These are phyloP conservation scores for Mortierella sp. DNA, from an alignment of 371 early-diverging fungal genomes.

Conservation along the genomic window DNA sequence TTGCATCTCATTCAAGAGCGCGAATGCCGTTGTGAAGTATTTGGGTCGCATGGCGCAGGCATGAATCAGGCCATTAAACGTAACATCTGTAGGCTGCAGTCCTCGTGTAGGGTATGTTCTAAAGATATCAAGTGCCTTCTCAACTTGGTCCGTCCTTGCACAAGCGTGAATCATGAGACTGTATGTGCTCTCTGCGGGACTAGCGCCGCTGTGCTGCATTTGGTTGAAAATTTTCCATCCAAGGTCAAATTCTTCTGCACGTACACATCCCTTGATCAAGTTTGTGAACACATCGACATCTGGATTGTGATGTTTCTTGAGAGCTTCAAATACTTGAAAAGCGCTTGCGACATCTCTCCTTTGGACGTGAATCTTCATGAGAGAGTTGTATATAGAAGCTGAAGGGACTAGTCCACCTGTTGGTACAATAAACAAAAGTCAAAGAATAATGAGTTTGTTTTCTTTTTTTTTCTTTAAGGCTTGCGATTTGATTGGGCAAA, in stretches of 20 bases:
- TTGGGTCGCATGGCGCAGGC: conserved; percentile 87
- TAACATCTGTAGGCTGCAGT: conserved; percentile 82
- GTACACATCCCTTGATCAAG: conserved; percentile 88
- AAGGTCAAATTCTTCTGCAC: conserved; percentile 71
- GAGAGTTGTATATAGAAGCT: conserved; percentile 31
- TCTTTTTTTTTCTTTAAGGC: neutral
- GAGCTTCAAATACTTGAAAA: conserved; percentile 42
- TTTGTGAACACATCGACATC: conserved; percentile 79
- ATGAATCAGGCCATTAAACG: conserved; percentile 88
- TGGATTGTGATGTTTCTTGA: conserved; percentile 58
- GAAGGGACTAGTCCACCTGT: conserved; percentile 41
- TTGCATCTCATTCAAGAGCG: conserved; percentile 86
- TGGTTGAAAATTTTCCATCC: conserved; percentile 95
- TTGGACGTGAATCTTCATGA: conserved; percentile 37
- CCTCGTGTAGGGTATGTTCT: conserved; percentile 37
- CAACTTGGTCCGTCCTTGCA: conserved; percentile 68
- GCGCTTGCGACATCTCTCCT: conserved; percentile 34
- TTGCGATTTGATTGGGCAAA: too few relatives aligned
- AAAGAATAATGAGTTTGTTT: neutral
- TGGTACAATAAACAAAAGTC: neutral
- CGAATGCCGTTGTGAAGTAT: conserved; percentile 80
- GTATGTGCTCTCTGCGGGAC: conserved; percentile 84
- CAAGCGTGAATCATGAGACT: conserved; percentile 94
- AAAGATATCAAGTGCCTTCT: conserved; percentile 48
- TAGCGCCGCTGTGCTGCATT: conserved; percentile 83